Evolutionary conservation across 2,329 filamentous ascomycete genomes (phyloP).

Genomic region (Colletotrichum liaoningense): DNA sequence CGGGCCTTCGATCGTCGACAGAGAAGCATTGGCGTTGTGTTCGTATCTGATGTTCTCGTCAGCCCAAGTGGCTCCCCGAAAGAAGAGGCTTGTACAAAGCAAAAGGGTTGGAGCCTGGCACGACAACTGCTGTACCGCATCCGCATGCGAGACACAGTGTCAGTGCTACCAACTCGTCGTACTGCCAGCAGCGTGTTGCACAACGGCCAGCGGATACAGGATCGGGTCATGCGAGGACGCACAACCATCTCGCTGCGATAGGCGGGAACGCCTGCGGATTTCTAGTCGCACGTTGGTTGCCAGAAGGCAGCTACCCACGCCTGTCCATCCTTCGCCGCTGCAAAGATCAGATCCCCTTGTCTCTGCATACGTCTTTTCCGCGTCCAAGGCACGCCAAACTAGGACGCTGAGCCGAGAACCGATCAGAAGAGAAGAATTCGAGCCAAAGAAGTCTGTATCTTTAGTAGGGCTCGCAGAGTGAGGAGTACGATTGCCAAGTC

Average conservation of each 20-base stretch:
- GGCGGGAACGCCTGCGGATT: constrained; percentile 43
- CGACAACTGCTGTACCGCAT: constrained; percentile 50
- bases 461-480: constrained; percentile 1
- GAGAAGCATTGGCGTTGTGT: constrained; percentile 63
- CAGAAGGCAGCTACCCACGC: constrained; percentile 50
- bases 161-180: constrained; percentile 50
- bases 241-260: constrained; percentile 48
- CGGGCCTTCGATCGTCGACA: constrained; percentile 65
- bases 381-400: background rate
- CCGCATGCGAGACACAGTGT: constrained; percentile 47
- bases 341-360: constrained; percentile 8
- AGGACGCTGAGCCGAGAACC: constrained; percentile 5
- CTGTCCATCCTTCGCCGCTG: constrained; percentile 13
- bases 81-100: constrained; percentile 37
- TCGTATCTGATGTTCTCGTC: constrained; percentile 60
- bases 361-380: constrained; percentile 3
- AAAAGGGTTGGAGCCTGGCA: constrained; percentile 43
- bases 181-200: constrained; percentile 60
- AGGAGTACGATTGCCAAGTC: background rate
- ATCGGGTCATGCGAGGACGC: constrained; percentile 51
- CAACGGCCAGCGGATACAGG: constrained; percentile 52
- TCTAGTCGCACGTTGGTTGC: constrained; percentile 49
- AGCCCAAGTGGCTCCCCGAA: constrained; percentile 34
- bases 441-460: constrained; percentile 6
- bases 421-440: background rate